Percentiles rank a stretch among this genome's conserved stretches.
These are phyloP conservation scores for Termitomyces eurrhizus DNA, from an alignment of 768 basidiomycete species.

Conservation along the genomic window DNA sequence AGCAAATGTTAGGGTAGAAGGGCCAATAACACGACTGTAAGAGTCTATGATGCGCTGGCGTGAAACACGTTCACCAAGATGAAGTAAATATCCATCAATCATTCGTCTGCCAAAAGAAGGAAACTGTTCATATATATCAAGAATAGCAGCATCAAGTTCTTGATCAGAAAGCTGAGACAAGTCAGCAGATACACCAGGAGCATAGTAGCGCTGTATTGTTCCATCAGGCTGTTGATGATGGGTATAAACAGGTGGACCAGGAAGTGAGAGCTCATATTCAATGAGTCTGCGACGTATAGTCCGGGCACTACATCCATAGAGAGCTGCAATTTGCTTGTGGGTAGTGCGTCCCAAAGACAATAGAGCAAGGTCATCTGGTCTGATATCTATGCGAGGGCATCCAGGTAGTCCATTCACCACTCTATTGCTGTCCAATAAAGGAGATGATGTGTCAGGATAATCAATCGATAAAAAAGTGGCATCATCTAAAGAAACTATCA, in stretches of 20 bases:
- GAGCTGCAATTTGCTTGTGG: slow-evolving; percentile 5
- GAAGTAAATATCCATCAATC: too few relatives aligned
- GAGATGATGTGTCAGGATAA: background rate
- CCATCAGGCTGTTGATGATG: background rate
- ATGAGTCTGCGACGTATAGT: background rate
- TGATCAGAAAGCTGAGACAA: background rate
- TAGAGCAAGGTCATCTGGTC: slow-evolving; percentile 8
- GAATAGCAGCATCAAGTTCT: background rate
- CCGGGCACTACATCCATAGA: background rate
- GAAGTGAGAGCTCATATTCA: background rate
- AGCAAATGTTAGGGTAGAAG: background rate
- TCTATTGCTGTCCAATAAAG: background rate
- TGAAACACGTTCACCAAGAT: background rate
- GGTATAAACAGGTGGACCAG: background rate
- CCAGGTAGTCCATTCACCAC: background rate
- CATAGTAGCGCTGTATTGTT: background rate
- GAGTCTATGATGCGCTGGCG: background rate
- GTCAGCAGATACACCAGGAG: background rate
- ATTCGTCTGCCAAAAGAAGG: too few relatives aligned
- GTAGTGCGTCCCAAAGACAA: slow-evolving; percentile 4
- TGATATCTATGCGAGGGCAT: background rate
- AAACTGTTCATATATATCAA: background rate
- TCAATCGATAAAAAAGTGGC: background rate
- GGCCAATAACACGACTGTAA: background rate
- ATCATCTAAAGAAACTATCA: background rate